Evolutionary conservation across 2,329 filamentous ascomycete genomes (phyloP).

Genomic region (Myriangium duriaei): DNA sequence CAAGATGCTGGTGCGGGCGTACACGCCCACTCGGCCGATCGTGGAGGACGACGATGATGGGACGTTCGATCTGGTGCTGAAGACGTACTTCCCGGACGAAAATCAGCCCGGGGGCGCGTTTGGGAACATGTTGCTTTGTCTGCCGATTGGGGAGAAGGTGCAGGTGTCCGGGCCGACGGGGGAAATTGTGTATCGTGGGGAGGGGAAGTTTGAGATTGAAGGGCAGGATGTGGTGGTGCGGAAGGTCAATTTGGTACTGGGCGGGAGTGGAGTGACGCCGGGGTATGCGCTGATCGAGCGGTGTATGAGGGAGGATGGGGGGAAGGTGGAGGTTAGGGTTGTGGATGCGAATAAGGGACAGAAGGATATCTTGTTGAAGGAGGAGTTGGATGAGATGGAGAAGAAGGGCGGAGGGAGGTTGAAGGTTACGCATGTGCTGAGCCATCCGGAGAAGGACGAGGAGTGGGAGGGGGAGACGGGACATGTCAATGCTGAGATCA

Average conservation of each 20-base stretch:
- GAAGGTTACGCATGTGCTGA: constrained; percentile 36
- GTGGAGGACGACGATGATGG: too few relatives aligned
- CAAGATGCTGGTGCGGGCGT: too few relatives aligned
- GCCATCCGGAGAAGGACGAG: constrained; percentile 30
- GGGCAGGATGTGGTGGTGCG: constrained; percentile 31
- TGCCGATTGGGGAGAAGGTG: too few relatives aligned
- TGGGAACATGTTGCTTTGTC: too few relatives aligned
- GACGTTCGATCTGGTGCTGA: too few relatives aligned
- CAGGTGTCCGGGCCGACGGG: too few relatives aligned
- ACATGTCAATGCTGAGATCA: constrained; percentile 30
- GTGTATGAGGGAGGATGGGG: constrained; percentile 24
- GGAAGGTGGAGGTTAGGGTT: constrained; percentile 29
- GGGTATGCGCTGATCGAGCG: constrained; percentile 39
- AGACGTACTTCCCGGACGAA: too few relatives aligned
- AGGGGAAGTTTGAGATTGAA: too few relatives aligned
- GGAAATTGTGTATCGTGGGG: too few relatives aligned
- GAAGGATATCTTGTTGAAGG: constrained; percentile 34
- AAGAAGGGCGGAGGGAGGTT: constrained; percentile 28
- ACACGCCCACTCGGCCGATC: too few relatives aligned
- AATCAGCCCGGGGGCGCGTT: too few relatives aligned
- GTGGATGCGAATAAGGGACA: constrained; percentile 39
- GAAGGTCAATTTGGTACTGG: constrained; percentile 37
- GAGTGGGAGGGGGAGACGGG: constrained; percentile 36
- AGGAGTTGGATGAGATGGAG: constrained; percentile 32
- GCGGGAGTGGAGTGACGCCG: constrained; percentile 40